A percentile compares a stretch with the other conserved stretches of the same genome.
Conservation (phyloP, 768 basidiomycete genomes). For the Candolleomyces efflorescens region DNA sequence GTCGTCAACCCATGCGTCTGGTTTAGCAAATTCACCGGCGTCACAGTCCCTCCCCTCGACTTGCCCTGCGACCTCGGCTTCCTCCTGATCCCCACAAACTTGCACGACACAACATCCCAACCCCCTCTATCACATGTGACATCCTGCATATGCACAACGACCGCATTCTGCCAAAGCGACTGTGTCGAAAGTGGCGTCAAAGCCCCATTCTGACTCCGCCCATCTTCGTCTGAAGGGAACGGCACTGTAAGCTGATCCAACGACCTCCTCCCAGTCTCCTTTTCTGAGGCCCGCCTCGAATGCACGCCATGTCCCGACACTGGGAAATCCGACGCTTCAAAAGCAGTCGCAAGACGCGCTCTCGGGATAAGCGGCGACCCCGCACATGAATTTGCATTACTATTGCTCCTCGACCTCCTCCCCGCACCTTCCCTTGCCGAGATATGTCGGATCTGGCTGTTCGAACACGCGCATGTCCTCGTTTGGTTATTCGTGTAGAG, state of each 20-base stretch:
- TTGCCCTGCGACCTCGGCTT: slow-evolving; percentile 44
- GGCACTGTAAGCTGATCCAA: slow-evolving; percentile 45
- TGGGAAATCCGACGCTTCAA: slow-evolving; percentile 60
- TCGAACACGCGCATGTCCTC: slow-evolving; percentile 65
- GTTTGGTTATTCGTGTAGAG: slow-evolving; percentile 52
- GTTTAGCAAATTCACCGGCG: slow-evolving; percentile 4
- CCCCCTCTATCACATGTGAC: slow-evolving; percentile 69
- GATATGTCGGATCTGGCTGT: slow-evolving; percentile 40
- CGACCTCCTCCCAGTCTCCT: slow-evolving; percentile 48
- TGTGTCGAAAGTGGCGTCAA: slow-evolving; percentile 29
- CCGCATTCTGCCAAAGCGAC: slow-evolving; percentile 57
- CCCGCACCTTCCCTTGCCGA: slow-evolving; percentile 45
- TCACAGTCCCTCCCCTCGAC: slow-evolving; percentile 18
- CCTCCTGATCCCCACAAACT: slow-evolving; percentile 67
- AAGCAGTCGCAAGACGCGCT: slow-evolving; percentile 44
- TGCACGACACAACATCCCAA: slow-evolving; percentile 63
- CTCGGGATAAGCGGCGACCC: slow-evolving; percentile 47
- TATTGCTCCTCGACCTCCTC: slow-evolving; percentile 61
- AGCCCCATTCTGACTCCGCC: slow-evolving; percentile 28
- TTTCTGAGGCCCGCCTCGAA: slow-evolving; percentile 70
- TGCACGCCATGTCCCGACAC: slow-evolving; percentile 79
- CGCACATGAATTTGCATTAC: slow-evolving; percentile 38
- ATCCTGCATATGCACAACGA: slow-evolving; percentile 49
- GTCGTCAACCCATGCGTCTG: slow-evolving; percentile 47
- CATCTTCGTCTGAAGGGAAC: slow-evolving; percentile 36